Evolutionary conservation across 306 rosid genomes (phyloP).

Genomic region (Trifolium subterraneum): DNA sequence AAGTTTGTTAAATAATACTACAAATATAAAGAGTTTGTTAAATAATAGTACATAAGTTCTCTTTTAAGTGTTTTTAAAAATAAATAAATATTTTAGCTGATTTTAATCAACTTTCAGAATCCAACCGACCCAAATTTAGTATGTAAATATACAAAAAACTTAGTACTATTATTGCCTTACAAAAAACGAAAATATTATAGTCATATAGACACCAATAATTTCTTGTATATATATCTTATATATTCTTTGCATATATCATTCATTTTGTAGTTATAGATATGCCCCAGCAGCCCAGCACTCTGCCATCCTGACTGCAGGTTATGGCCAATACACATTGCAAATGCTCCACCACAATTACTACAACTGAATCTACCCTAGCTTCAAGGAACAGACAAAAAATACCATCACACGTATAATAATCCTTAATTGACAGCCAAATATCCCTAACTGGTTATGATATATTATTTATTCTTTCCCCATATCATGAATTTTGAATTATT

Average conservation of each 20-base stretch:
- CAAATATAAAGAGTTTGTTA: too few species aligned
- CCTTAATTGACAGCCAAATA: not conserved
- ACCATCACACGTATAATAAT: not conserved
- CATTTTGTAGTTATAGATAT: not conserved
- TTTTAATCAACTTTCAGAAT: too few species aligned
- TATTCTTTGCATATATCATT: not conserved
- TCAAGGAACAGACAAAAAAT: slow-evolving; percentile 4
- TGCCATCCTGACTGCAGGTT: not conserved
- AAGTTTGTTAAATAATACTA: too few species aligned
- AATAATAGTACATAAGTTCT: too few species aligned
- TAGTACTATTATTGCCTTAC: not conserved
- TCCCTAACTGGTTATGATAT: not conserved
- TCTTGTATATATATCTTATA: not conserved
- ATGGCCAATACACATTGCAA: slow-evolving; percentile 10
- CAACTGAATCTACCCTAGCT: not conserved
- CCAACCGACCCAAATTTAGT: not conserved
- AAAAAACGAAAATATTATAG: not conserved
- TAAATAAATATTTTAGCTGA: too few species aligned
- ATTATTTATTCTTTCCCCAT: not conserved
- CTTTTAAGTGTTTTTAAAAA: too few species aligned
- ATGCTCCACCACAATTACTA: not conserved
- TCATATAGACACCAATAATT: not conserved
- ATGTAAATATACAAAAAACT: not conserved
- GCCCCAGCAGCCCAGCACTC: not conserved
- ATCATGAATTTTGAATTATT: not conserved